phyloP scores from a whole-genome alignment of 2,329 filamentous ascomycete genomes.

The Aureobasidium sp. region DNA sequence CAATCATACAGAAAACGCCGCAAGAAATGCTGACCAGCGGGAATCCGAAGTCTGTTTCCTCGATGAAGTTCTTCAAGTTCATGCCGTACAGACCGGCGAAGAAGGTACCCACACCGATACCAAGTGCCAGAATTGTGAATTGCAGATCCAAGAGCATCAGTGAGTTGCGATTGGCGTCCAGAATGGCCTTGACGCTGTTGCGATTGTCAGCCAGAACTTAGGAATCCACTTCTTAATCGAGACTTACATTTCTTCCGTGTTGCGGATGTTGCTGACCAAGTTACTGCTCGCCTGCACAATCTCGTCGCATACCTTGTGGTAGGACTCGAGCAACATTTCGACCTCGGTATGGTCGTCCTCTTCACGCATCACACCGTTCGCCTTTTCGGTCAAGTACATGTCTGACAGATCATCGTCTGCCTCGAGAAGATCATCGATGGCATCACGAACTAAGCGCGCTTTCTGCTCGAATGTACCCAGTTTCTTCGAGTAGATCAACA shows the following conservation, averaged over 20 bases:
- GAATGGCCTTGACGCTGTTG: constrained; percentile 79
- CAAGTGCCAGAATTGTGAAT: constrained; percentile 89
- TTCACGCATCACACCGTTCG: constrained; percentile 61
- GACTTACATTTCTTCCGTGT: constrained; percentile 93
- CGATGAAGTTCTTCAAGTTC: constrained; percentile 98
- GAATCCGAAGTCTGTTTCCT: constrained; percentile 87
- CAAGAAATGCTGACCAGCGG: constrained; percentile 65
- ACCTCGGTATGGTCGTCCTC: constrained; percentile 92
- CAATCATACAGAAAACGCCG: constrained; percentile 63
- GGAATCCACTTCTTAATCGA: not conserved
- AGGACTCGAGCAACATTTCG: constrained; percentile 93
- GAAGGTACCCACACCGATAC: constrained; percentile 91
- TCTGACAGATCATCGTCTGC: constrained; percentile 89
- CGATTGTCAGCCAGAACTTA: not conserved
- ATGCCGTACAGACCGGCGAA: constrained; percentile 98
- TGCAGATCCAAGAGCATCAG: constrained; percentile 97
- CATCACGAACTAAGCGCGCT: constrained; percentile 84
- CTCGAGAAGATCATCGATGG: constrained; percentile 90
- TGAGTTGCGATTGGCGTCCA: constrained; percentile 95
- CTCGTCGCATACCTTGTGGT: constrained; percentile 96
- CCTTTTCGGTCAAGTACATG: constrained; percentile 94
- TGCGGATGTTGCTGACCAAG: constrained; percentile 87
- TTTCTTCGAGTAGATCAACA: constrained; percentile 91
- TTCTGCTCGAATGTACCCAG: constrained; percentile 97
- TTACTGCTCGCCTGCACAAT: constrained; percentile 94